phyloP scores from a whole-genome alignment of 225 moss, liverwort and hornwort species.

The Neckera pumila region DNA sequence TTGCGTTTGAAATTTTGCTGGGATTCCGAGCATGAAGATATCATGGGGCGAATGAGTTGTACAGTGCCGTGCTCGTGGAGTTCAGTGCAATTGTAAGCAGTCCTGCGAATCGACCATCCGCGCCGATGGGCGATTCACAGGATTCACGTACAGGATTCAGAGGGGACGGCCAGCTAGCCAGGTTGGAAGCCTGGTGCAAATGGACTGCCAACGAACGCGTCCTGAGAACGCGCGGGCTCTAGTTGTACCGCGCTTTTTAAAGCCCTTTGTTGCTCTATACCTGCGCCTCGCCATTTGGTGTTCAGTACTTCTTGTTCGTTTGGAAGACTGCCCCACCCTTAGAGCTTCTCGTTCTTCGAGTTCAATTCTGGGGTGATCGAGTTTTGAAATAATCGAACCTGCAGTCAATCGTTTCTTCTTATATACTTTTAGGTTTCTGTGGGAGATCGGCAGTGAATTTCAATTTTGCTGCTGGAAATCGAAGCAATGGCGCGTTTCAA shows the following conservation, averaged over 20 bases:
- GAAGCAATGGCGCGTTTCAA: constrained; percentile 7
- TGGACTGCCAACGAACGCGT: constrained; percentile 4
- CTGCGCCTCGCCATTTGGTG: background rate
- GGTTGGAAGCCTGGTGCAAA: background rate
- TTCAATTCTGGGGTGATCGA: background rate
- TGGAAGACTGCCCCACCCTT: constrained; percentile 2
- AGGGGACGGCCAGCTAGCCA: background rate
- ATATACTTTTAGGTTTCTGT: background rate
- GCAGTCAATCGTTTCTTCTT: background rate
- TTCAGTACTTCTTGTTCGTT: background rate
- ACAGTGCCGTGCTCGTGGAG: background rate
- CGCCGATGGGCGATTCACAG: background rate
- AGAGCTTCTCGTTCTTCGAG: background rate
- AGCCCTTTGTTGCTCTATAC: background rate
- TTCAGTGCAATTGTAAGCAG: background rate
- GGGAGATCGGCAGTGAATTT: background rate
- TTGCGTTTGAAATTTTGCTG: background rate
- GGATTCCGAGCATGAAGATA: background rate
- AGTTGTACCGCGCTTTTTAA: background rate
- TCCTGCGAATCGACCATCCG: background rate
- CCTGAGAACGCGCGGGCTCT: background rate
- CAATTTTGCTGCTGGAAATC: background rate
- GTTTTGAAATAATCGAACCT: background rate
- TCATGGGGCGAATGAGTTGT: background rate
- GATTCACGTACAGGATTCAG: background rate